phyloP scores from a whole-genome alignment of 306 rosid genomes.

The Inga laurina region DNA sequence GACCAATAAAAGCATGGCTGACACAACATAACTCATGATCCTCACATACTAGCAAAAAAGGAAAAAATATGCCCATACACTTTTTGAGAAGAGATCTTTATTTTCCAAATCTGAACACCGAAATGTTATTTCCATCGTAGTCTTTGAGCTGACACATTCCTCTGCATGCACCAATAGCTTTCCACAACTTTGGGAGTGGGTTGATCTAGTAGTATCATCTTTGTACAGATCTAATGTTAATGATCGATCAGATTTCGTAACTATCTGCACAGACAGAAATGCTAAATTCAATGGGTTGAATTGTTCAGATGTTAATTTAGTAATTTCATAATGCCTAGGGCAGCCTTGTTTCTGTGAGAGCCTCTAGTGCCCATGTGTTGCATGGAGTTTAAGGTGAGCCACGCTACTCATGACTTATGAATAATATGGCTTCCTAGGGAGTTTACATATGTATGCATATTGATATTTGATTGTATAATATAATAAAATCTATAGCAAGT shows the following conservation, averaged over 20 bases:
- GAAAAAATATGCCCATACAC: slow-evolving; percentile 57
- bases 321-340: slow-evolving; percentile 22
- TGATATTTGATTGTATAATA: no score
- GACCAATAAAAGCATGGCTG: slow-evolving; percentile 34
- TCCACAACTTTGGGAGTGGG: slow-evolving; percentile 56
- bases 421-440: not conserved
- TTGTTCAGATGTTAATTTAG: slow-evolving; percentile 30
- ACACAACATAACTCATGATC: slow-evolving; percentile 19
- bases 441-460: no score
- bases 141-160: slow-evolving; percentile 84
- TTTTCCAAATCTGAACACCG: slow-evolving; percentile 89
- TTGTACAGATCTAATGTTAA: slow-evolving; percentile 65
- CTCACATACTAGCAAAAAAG: slow-evolving; percentile 27
- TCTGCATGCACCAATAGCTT: slow-evolving; percentile 80
- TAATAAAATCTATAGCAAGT: not conserved
- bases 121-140: slow-evolving; percentile 68
- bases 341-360: slow-evolving; percentile 1
- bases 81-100: slow-evolving; percentile 94
- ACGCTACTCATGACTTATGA: not conserved
- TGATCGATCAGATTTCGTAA: slow-evolving; percentile 65
- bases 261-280: slow-evolving; percentile 68
- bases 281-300: slow-evolving; percentile 17
- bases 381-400: not conserved
- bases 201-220: slow-evolving; percentile 61
- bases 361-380: not conserved